A percentile compares a stretch with the other conserved stretches of the same genome.
phyloP scores from a whole-genome alignment of 2,329 filamentous ascomycete genomes.

The Myriangium duriaei region DNA sequence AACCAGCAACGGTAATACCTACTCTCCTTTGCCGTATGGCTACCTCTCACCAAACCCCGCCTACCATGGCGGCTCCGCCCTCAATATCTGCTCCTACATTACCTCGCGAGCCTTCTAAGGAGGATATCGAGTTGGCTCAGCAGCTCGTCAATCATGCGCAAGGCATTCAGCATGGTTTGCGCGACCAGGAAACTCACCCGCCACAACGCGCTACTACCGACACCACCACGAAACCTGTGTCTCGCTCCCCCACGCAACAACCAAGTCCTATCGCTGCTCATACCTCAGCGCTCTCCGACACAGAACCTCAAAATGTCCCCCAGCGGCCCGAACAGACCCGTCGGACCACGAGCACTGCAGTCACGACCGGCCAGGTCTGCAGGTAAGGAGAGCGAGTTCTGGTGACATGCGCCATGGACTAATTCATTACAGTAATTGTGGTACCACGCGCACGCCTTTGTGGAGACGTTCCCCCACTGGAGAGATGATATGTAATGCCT shows the following conservation, averaged over 20 bases:
- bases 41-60: slow-evolving; percentile 7
- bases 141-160: slow-evolving; percentile 37
- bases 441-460: slow-evolving; percentile 81
- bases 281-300: slow-evolving; percentile 3
- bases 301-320: not conserved
- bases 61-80: not conserved
- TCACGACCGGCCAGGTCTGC: slow-evolving; percentile 51
- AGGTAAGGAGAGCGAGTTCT: slow-evolving; percentile 40
- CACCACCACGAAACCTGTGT: slow-evolving; percentile 9
- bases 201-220: slow-evolving; percentile 1
- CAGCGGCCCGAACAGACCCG: slow-evolving; percentile 1
- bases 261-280: slow-evolving; percentile 9
- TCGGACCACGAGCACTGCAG: slow-evolving; percentile 13
- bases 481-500: slow-evolving; percentile 94
- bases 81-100: slow-evolving; percentile 19
- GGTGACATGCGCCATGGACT: slow-evolving; percentile 7
- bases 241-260: slow-evolving; percentile 4
- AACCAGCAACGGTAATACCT: slow-evolving; percentile 9
- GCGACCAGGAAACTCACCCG: slow-evolving; percentile 9
- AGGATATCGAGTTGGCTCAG: slow-evolving; percentile 38
- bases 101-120: slow-evolving; percentile 33
- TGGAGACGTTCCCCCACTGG: slow-evolving; percentile 91
- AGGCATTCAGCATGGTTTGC: slow-evolving; percentile 14
- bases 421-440: slow-evolving; percentile 61
- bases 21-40: slow-evolving; percentile 5